Base-by-base conservation (phyloP, 768 basidiomycete genomes). In the Crassisporium funariophilum region DNA sequence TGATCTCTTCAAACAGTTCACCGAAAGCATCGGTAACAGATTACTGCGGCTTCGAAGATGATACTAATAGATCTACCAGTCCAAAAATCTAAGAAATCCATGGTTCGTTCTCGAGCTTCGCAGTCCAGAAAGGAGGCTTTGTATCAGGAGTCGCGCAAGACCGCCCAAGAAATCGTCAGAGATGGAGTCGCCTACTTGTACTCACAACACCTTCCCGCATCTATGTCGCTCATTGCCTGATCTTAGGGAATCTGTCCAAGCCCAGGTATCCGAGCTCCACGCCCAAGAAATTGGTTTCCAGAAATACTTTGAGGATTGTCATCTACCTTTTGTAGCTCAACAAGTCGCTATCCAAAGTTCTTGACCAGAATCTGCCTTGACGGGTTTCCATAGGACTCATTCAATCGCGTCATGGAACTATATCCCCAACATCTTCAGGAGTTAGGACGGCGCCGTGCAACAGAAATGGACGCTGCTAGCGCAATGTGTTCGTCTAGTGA, bases 261-360 rank as follows among this genome's bases (percentile, higher is more conserved):
- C 37, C 16, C 51, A 38, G 20, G 22, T 59, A 19, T 27, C 16
- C 16, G 46, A 52, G 6, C 37, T 55, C 31, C 39, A 41, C 8
- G 20, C 41, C 17, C 55, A 55, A 45, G 55, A 57, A 47, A 33
- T 48, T 13, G 27, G 34, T 9, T 52, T 54, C 33, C 34, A 59
- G 17, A 61, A 58, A 31, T 53, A 52, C 35, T 34, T 29, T 9
- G 45, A 51, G 19, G 60, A 61, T 40, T 49, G 36, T 11, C 35
- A 49, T 22, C 31, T 41, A 20, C 48, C 48, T 35, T 25, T 38
- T 12, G 9, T 17, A 36, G 39, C 49, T 23, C 49, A 48, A 17
- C 33, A 54, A 40, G 54, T 52, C 29, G n/a, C n/a, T 31, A 5
- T n/a, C n/a, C n/a, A 11, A 10, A 31, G 5, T 31, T n/a, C 29